Conservation (phyloP, 2,329 filamentous ascomycete genomes). For the Coniochaeta sp. region DNA sequence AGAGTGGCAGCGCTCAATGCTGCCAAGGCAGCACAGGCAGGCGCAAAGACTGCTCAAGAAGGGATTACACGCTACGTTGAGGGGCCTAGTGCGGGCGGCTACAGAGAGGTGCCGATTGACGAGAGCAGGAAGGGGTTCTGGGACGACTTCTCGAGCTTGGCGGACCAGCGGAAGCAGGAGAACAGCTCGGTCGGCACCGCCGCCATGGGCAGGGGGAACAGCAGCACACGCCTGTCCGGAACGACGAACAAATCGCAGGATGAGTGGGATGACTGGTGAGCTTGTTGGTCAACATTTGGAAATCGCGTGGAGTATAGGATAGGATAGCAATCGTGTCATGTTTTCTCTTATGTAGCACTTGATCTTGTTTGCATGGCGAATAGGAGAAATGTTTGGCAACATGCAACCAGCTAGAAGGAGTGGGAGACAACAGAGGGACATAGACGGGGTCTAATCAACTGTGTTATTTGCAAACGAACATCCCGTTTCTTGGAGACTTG, state of each 20-base stretch:
- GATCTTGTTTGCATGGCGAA: neutral
- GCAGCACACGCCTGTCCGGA: constrained; percentile 16
- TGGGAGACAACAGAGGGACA: neutral
- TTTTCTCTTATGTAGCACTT: neutral
- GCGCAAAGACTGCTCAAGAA: constrained; percentile 69
- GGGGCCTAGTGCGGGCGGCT: constrained; percentile 40
- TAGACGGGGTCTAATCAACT: neutral
- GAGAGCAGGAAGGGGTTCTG: constrained; percentile 78
- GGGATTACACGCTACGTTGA: constrained; percentile 85
- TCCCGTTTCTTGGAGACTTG: too few species aligned
- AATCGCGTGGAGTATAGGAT: constrained; percentile 6
- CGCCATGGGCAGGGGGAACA: constrained; percentile 49
- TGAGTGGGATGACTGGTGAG: constrained; percentile 59
- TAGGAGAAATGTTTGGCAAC: neutral
- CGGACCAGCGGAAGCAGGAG: constrained; percentile 40
- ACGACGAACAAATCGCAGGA: constrained; percentile 39
- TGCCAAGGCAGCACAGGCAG: constrained; percentile 59
- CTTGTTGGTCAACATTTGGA: neutral
- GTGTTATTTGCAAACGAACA: neutral
- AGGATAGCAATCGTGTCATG: neutral
- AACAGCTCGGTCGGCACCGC: constrained; percentile 50
- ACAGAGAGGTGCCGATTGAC: constrained; percentile 37
- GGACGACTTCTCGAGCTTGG: constrained; percentile 77
- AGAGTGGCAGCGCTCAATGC: constrained; percentile 44
- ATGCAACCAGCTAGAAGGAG: neutral